Evolutionary conservation across 2,329 filamentous ascomycete genomes (phyloP), one percentile per base, ranked within the genome.

Genomic region (Hypoxylon sp.): DNA sequence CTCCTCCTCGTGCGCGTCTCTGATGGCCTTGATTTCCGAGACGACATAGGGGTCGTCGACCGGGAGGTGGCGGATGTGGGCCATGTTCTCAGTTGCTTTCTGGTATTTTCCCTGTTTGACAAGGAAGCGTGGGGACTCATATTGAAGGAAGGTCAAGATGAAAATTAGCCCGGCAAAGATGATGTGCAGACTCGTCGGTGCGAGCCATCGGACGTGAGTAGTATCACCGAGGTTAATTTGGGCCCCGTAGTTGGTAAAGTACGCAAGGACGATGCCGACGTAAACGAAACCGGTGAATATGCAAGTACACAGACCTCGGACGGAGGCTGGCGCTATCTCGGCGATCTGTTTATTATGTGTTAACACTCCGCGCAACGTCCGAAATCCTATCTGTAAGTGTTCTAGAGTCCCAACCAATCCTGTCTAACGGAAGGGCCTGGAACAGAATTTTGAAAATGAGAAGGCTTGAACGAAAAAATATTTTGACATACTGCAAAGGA

Each of bases 131-230:
- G 91, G 91, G 0, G 91, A 92, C 77, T 94, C 91, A 63, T 84
- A 84, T 70, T 91, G 87, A 72, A 91, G 86, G 77, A 92, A 90
- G 10, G 88, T 92, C 13, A 94, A 84, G 62, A 88, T 73, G 75
- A 92, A 87, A 76, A 94, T 93, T 67, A 94, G 80, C 3, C 87
- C 87, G 1, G 92, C 90, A 75, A 94, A 94, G 75, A 94, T 94
- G 78, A 95, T 84, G 77, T 95, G 92, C 63, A 94, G 83, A 72
- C 88, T 90, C 46, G 91, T 93, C 0, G 92, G 92, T 0, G 93
- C 86, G 47, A 91, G 84, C 87, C 87, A 89, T 69, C 85, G 83
- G 59, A 82, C 81, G 63, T 82, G 80, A 2, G 81, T 82, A n/a
- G 77, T 73, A 53, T 83, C 81, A 24, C 80, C 78, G 22, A 89